A percentile compares a stretch with the other conserved stretches of the same genome.
Evolutionary conservation across 495 filamentous ascomycete genomes (phyloP).

Genomic region (Cladorrhinum samala): DNA sequence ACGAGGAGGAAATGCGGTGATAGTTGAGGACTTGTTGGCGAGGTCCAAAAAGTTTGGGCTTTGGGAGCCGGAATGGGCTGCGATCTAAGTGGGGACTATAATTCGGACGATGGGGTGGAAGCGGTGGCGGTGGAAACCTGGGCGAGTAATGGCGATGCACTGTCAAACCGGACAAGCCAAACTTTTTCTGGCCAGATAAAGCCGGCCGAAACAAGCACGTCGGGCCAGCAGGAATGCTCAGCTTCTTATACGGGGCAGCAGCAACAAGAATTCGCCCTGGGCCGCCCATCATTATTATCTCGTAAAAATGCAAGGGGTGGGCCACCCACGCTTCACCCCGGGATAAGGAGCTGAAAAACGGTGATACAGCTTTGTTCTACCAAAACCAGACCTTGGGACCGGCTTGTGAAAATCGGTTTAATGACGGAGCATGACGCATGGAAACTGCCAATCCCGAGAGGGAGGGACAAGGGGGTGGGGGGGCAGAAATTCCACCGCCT

Average conservation of each 20-base stretch:
- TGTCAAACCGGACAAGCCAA: slow-evolving; percentile 10
- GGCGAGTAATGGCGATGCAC: slow-evolving; percentile 14
- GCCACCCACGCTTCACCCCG: too few species aligned
- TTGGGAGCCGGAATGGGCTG: slow-evolving; percentile 10
- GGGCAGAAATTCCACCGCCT: slow-evolving; percentile 24
- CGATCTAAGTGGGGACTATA: slow-evolving; percentile 17
- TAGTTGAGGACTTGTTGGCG: background rate
- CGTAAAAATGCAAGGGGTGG: too few species aligned
- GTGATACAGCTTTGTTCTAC: too few species aligned
- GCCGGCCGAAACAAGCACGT: too few species aligned
- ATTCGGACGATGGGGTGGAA: slow-evolving; percentile 12
- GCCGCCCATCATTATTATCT: too few species aligned
- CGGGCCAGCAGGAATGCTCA: slow-evolving; percentile 8
- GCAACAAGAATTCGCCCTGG: too few species aligned
- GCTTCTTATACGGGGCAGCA: slow-evolving; percentile 15
- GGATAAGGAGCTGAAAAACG: too few species aligned
- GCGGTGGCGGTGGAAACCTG: slow-evolving; percentile 11
- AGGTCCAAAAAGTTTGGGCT: slow-evolving; percentile 7
- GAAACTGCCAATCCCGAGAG: slow-evolving; percentile 13
- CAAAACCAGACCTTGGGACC: too few species aligned
- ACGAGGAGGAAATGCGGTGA: background rate
- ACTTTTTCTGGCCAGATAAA: too few species aligned
- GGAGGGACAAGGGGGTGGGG: slow-evolving; percentile 23
- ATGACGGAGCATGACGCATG: too few species aligned
- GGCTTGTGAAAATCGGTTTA: too few species aligned